Conservation (phyloP, 108 stramenopile species). For the Nitzschia inconspicua region DNA sequence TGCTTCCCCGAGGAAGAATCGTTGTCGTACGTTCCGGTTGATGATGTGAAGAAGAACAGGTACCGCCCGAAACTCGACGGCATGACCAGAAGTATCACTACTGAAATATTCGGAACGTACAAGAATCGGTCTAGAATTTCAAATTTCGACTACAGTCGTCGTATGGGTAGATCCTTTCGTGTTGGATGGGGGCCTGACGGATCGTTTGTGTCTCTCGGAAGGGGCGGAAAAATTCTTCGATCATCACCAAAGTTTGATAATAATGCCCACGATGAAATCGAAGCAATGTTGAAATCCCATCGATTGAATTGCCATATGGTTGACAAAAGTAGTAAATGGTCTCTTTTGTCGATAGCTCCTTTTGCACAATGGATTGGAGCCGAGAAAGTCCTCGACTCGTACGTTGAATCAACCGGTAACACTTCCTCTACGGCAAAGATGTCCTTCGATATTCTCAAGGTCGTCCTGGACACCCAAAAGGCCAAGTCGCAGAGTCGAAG, state of each 20-base stretch:
- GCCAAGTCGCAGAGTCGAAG: background rate
- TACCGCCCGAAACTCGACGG: slow-evolving; percentile 19
- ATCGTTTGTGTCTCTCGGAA: slow-evolving; percentile 44
- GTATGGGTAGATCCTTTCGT: slow-evolving; percentile 80
- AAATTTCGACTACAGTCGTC: slow-evolving; percentile 57
- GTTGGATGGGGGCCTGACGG: slow-evolving; percentile 81
- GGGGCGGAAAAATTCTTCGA: slow-evolving; percentile 1
- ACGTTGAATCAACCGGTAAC: slow-evolving; percentile 16
- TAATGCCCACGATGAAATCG: slow-evolving; percentile 12
- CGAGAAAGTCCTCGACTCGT: slow-evolving; percentile 3
- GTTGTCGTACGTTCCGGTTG: background rate
- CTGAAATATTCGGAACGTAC: too few relatives aligned
- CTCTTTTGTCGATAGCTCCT: slow-evolving; percentile 34
- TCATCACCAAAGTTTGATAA: slow-evolving; percentile 18
- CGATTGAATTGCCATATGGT: slow-evolving; percentile 23
- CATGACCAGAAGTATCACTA: slow-evolving; percentile 13
- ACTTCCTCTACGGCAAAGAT: too few relatives aligned
- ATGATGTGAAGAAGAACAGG: background rate
- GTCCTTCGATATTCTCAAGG: background rate
- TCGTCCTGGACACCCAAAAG: background rate
- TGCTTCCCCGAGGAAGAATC: slow-evolving; percentile 17
- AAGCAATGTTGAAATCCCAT: slow-evolving; percentile 44
- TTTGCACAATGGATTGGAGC: too few relatives aligned
- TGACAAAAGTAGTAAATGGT: slow-evolving; percentile 22
- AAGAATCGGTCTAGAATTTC: background rate